Conservation (phyloP, 1,284 basidiomycete species). For the Malassezia cuniculi region DNA sequence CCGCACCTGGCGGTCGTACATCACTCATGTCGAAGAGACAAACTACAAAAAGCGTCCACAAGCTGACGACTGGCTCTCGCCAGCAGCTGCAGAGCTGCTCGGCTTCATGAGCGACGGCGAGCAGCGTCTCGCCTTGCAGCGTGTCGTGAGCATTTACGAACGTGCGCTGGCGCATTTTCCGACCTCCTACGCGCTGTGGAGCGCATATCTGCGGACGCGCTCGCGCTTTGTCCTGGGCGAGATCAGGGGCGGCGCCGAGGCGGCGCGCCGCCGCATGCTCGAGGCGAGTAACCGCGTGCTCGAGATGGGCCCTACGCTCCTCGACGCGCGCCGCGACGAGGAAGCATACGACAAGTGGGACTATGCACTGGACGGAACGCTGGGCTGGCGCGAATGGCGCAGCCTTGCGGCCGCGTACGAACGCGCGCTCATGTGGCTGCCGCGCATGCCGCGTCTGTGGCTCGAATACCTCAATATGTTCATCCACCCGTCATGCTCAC, state of each 20-base stretch:
- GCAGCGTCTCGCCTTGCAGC: constrained; percentile 63
- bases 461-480: constrained; percentile 80
- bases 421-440: constrained; percentile 82
- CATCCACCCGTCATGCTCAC: constrained; percentile 76
- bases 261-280: constrained; percentile 41
- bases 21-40: constrained; percentile 61
- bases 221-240: constrained; percentile 72
- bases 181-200: constrained; percentile 85
- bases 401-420: constrained; percentile 76
- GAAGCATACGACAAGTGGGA: constrained; percentile 70
- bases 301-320: constrained; percentile 48
- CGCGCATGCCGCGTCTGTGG: constrained; percentile 88
- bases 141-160: constrained; percentile 81
- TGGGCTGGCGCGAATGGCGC: constrained; percentile 93
- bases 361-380: constrained; percentile 66
- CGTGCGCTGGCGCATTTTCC: constrained; percentile 77
- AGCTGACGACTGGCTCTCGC: constrained; percentile 41
- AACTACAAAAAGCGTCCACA: constrained; percentile 47
- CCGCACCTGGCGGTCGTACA: constrained; percentile 78
- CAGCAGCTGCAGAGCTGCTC: constrained; percentile 48
- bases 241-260: constrained; percentile 48
- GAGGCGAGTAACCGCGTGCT: constrained; percentile 50
- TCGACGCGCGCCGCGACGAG: constrained; percentile 45
- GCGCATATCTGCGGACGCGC: constrained; percentile 70
- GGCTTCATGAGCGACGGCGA: constrained; percentile 57